Conservation (phyloP, 768 basidiomycete species). For the Russula earlei region DNA sequence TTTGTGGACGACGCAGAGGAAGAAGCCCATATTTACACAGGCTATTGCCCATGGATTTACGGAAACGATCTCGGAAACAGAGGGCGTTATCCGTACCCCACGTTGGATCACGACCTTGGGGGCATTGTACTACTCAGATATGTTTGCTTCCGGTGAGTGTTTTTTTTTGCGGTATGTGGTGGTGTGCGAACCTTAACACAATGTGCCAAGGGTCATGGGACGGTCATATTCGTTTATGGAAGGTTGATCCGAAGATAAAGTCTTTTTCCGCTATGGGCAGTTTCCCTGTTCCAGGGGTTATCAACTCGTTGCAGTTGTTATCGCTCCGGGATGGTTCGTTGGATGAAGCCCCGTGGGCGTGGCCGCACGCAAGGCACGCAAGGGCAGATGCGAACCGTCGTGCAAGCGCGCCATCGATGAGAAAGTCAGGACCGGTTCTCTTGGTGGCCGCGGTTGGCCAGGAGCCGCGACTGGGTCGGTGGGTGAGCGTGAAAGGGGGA, state of each 20-base stretch:
- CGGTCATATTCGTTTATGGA: slow-evolving; percentile 84
- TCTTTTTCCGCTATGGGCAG: slow-evolving; percentile 62
- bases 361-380: slow-evolving; percentile 18
- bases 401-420: slow-evolving; percentile 13
- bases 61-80: slow-evolving; percentile 58
- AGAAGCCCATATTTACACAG: slow-evolving; percentile 88
- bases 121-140: slow-evolving; percentile 77
- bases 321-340: slow-evolving; percentile 36
- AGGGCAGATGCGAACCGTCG: slow-evolving; percentile 27
- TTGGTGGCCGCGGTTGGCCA: slow-evolving; percentile 77
- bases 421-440: slow-evolving; percentile 29
- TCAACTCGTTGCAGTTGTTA: slow-evolving; percentile 86
- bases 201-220: slow-evolving; percentile 78
- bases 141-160: slow-evolving; percentile 76
- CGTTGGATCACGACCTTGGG: slow-evolving; percentile 89
- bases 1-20: slow-evolving; percentile 86
- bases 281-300: slow-evolving; percentile 62
- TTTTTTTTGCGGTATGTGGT: background rate
- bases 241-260: slow-evolving; percentile 67
- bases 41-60: slow-evolving; percentile 82
- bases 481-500: slow-evolving; percentile 65
- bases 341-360: slow-evolving; percentile 37
- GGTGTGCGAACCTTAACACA: background rate
- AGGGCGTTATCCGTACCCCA: slow-evolving; percentile 65
- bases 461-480: slow-evolving; percentile 85